These are phyloP conservation scores for Gautieria morchelliformis DNA, from an alignment of 768 basidiomycete genomes.

Conservation along the genomic window DNA sequence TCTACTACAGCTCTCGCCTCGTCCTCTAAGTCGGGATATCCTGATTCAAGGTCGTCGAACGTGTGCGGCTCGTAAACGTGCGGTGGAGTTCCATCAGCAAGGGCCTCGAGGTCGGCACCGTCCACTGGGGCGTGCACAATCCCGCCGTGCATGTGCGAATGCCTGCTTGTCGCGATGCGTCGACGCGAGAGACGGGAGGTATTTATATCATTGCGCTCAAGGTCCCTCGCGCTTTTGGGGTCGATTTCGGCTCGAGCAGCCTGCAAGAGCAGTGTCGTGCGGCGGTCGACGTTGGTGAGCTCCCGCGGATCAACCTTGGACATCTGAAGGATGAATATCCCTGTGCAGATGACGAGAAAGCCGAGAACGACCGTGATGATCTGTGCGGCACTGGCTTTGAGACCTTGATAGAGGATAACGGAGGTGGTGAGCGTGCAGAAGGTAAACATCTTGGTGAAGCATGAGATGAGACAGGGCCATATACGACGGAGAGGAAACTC, in stretches of 20 bases:
- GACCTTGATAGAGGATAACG: constrained; percentile 34
- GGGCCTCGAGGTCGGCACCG: constrained; percentile 1
- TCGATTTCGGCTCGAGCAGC: constrained; percentile 29
- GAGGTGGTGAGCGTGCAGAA: constrained; percentile 29
- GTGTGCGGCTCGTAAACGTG: neutral
- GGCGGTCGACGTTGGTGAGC: constrained; percentile 30
- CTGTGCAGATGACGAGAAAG: constrained; percentile 31
- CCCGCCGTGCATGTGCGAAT: neutral
- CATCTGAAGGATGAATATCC: constrained; percentile 37
- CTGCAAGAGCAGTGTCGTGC: constrained; percentile 32
- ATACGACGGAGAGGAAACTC: neutral
- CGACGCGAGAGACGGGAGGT: constrained; percentile 2
- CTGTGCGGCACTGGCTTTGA: constrained; percentile 27
- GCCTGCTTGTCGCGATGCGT: neutral
- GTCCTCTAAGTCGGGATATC: constrained; percentile 1
- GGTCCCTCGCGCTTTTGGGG: constrained; percentile 26
- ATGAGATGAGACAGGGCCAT: neutral
- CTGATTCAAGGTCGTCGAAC: neutral
- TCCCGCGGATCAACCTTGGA: constrained; percentile 32
- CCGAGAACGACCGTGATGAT: constrained; percentile 36
- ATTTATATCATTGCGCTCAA: constrained; percentile 8
- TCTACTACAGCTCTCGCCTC: constrained; percentile 4
- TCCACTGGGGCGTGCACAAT: neutral
- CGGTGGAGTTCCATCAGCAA: neutral
- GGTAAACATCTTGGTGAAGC: constrained; percentile 18